Evolutionary conservation across 2,329 filamentous ascomycete genomes (phyloP), one percentile per base, ranked within the genome.

Genomic region (Grosmannia penicillata): DNA sequence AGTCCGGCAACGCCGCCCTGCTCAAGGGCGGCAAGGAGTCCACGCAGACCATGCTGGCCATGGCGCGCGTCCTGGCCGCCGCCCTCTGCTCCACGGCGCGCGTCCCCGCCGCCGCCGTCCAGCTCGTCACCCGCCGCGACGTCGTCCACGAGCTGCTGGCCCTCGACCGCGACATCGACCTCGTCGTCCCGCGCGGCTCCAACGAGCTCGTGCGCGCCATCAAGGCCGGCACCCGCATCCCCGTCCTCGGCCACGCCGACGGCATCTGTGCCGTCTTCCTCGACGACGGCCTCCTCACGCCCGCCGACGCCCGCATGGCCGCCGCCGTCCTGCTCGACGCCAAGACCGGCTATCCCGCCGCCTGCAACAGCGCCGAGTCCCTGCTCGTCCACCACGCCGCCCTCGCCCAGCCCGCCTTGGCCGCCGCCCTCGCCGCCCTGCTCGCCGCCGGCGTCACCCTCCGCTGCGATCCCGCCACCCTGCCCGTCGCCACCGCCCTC

Each of bases 1-100:
- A 98, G 58, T 96, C 89, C 11, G 91, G 86, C 51, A 98, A 98
- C 58, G 82, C 91, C 26, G 91, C 87, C 37, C 96, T 98, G 51
- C 67, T 98, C 44, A 98, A 98, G 68, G 89, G 87, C 44, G 91
- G 91, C 47, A 93, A 94, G 56, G 91, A 98, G 60, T 95, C 87
- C 1, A 91, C 81, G 17, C 77, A 93, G 54, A 94, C 86, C n/a
- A 96, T 98, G 56, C 70, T 86, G 43, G 81, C 86, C 49, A 96
- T 98, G 52, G 83, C 89, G 7, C 72, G 68, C 25, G 80, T 83
- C 53, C 93, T 98, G 51, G 87, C 85, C 1, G 59, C 71, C 31
- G 86, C 87, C 9, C 72, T 96, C 11, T 67, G 71, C 15, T 59
- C 86, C 40, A 82, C 85, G 51, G 76, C 72, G n/a, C n/a, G n/a